Evolutionary conservation across 257 asterid species (phyloP), one percentile per base, ranked within the genome.

Genomic region (Prunella vulgaris): DNA sequence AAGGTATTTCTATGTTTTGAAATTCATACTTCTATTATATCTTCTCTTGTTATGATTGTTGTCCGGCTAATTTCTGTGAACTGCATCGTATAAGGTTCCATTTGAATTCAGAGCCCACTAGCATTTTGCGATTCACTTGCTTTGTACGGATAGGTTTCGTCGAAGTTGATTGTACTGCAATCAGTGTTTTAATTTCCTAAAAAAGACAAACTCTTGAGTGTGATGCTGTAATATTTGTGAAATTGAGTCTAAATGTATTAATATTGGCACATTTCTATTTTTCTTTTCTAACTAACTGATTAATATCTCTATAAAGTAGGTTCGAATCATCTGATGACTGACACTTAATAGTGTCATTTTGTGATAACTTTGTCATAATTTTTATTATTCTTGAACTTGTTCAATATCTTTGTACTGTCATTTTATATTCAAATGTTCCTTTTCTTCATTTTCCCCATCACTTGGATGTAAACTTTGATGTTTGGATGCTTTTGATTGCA

Each of bases 401-500:
- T 60, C 32, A 51, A 25, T 37, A 22, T 13, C 15, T 7, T 42
- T n/a, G n/a, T n/a, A n/a, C 22, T 46, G 17, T 37, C 33, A 35
- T 35, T 54, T 7, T 21, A 1, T 15, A 48, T 66, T 66, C 9
- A 10, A 21, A 32, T 35, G 4, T 57, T 52, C 22, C 0, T 5
- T 38, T 24, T 38, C 51, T 2, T 54, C 27, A 3, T 5, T 56
- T 14, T 10, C 59, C 5, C 35, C 18, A 10, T 18, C 17, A 56
- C 17, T 54, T 24, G 35, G n/a, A 56, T 18, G 3, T 4, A 60
- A n/a, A n/a, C n/a, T 27, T 17, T 27, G 15, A 20, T 21, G 17
- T 15, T 17, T 54, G 40, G 40, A 49, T 7, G 48, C 35, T 37
- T 78, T 54, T 33, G 38, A 10, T 68, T 78, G 83, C 88, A 91